Evolutionary conservation across 805 yeast genomes (phyloP).

Genomic region (Cyberlindnera maritima): DNA sequence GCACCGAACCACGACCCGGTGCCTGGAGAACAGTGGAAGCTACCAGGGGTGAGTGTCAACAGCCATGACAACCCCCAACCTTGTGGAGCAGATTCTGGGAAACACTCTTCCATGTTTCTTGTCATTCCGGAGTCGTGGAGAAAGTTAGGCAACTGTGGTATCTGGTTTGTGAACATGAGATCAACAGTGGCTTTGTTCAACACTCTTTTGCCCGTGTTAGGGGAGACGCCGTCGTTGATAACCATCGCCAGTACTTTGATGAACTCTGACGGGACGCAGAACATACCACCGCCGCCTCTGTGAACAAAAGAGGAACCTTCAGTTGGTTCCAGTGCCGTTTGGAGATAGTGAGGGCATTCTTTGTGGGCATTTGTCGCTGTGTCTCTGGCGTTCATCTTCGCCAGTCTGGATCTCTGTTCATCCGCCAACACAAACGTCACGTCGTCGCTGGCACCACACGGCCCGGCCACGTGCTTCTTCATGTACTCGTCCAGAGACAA

Average conservation of each 20-base stretch:
- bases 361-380: constrained; percentile 10
- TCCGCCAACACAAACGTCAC: constrained; percentile 27
- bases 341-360: not conserved
- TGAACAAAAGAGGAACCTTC: constrained; percentile 16
- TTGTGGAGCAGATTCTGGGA: constrained; percentile 18
- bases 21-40: constrained; percentile 36
- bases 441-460: constrained; percentile 28
- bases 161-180: constrained; percentile 31
- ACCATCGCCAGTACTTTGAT: constrained; percentile 37
- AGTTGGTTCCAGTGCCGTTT: not conserved
- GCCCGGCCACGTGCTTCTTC: constrained; percentile 28
- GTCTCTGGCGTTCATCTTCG: constrained; percentile 23
- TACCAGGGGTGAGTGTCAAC: constrained; percentile 20
- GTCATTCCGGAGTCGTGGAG: not conserved
- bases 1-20: constrained; percentile 41
- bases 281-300: constrained; percentile 44
- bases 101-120: constrained; percentile 1
- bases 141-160: constrained; percentile 28
- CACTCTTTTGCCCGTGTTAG: constrained; percentile 32
- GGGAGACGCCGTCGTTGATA: constrained; percentile 39
- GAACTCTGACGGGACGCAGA: constrained; percentile 38
- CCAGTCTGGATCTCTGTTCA: constrained; percentile 21
- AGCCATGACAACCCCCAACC: constrained; percentile 15
- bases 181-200: constrained; percentile 33
- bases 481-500: constrained; percentile 29